A percentile compares a stretch with the other conserved stretches of the same genome.
Evolutionary conservation across 2,329 filamentous ascomycete genomes (phyloP).

Genomic region (Thermoascus crustaceus): DNA sequence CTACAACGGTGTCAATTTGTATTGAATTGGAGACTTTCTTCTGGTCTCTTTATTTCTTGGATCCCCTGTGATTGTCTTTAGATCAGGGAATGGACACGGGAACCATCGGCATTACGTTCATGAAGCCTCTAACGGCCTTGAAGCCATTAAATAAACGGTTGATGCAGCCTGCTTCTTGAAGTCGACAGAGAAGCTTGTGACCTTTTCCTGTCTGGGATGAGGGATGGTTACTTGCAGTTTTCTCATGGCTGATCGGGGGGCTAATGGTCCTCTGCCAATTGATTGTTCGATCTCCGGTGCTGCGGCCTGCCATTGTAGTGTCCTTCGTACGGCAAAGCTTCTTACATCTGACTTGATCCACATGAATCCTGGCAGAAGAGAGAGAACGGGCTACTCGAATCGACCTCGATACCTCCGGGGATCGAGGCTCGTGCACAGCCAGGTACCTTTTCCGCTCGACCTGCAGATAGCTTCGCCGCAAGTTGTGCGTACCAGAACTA

Average conservation of each 20-base stretch:
- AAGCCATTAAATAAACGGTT: background rate
- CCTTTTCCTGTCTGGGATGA: slow-evolving; percentile 8
- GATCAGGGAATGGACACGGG: background rate
- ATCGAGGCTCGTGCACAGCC: slow-evolving; percentile 6
- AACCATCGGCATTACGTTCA: background rate
- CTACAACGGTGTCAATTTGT: no score
- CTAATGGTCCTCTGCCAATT: slow-evolving; percentile 8
- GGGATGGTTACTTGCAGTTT: slow-evolving; percentile 5
- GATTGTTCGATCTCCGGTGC: slow-evolving; percentile 18
- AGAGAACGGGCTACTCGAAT: slow-evolving; percentile 10
- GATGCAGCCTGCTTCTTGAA: slow-evolving; percentile 11
- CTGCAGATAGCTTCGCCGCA: slow-evolving; percentile 21
- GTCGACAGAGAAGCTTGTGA: slow-evolving; percentile 7
- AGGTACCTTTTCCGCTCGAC: slow-evolving; percentile 7
- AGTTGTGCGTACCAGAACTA: slow-evolving; percentile 13
- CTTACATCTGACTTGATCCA: slow-evolving; percentile 21
- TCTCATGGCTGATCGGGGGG: background rate
- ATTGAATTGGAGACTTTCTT: no score
- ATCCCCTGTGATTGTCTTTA: background rate
- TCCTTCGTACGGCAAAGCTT: slow-evolving; percentile 8
- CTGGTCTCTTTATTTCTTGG: no score
- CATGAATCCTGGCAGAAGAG: no score
- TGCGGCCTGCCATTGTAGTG: slow-evolving; percentile 19
- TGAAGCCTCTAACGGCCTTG: background rate
- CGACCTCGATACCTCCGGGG: slow-evolving; percentile 1